These are phyloP conservation scores for Boletus tylopilopsis DNA, from an alignment of 768 basidiomycete genomes.

Conservation along the genomic window DNA sequence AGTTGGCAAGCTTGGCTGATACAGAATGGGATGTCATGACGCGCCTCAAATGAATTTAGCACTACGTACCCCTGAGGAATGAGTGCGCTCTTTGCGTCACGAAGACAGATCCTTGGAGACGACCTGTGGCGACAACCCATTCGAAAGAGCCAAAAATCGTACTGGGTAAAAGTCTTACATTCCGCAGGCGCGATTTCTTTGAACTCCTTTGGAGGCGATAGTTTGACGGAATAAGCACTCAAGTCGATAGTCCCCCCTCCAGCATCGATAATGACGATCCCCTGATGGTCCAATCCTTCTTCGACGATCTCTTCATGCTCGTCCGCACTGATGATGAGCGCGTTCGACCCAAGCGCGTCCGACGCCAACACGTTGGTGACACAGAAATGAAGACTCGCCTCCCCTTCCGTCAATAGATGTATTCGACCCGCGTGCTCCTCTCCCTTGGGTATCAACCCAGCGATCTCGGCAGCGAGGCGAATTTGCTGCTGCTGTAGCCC, in stretches of 20 bases:
- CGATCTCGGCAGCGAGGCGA: not conserved
- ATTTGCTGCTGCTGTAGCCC: conserved; percentile 4
- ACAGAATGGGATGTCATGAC: not conserved
- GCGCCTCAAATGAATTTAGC: not conserved
- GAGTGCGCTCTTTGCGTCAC: conserved; percentile 29
- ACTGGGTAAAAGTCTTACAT: conserved; percentile 13
- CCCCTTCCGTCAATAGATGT: conserved; percentile 24
- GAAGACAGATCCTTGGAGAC: conserved; percentile 36
- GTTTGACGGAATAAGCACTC: conserved; percentile 33
- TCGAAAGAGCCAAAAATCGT: not conserved
- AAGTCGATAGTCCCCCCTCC: conserved; percentile 28
- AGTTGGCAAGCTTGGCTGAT: not conserved
- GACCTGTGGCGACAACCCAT: conserved; percentile 21
- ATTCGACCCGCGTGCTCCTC: conserved; percentile 13
- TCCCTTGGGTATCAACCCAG: conserved; percentile 6
- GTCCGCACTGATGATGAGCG: not conserved
- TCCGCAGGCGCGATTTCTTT: conserved; percentile 34
- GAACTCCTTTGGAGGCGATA: conserved; percentile 20
- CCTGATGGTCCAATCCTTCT: conserved; percentile 8
- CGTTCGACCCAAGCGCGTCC: not conserved
- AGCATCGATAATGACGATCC: conserved; percentile 38
- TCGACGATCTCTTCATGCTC: not conserved
- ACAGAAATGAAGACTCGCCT: conserved; percentile 34
- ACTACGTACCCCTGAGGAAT: conserved; percentile 5
- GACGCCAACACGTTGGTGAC: conserved; percentile 38